Conservation (phyloP, 768 basidiomycete species). For the Russula vinacea region DNA sequence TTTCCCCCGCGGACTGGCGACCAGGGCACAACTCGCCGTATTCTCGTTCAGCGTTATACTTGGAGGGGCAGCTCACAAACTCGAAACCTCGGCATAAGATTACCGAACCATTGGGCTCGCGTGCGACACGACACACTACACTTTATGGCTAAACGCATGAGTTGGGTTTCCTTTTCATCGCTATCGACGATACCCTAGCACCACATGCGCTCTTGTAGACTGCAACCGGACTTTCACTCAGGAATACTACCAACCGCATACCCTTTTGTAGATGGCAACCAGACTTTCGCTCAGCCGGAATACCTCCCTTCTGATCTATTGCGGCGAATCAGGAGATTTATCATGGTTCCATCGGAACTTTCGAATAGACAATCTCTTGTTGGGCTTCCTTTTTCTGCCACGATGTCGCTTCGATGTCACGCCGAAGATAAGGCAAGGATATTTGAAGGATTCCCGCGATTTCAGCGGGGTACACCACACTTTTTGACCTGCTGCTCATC, state of each 20-base stretch:
- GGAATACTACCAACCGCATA: not conserved
- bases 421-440: not conserved
- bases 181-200: not conserved
- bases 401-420: not conserved
- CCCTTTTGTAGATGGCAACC: not conserved
- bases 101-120: not conserved
- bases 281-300: not conserved
- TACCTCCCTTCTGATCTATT: not conserved
- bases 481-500: not conserved
- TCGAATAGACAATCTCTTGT: not conserved
- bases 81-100: not conserved
- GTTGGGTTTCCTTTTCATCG: not conserved
- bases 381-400: not conserved
- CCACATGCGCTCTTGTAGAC: not conserved
- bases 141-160: not conserved
- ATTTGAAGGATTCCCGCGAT: no score
- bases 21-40: no score
- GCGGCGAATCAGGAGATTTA: constrained; percentile 1
- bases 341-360: not conserved
- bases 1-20: not conserved
- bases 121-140: not conserved
- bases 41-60: no score
- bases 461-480: not conserved
- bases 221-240: not conserved
- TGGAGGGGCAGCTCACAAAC: no score